These are phyloP conservation scores for Dorcoceras hygrometricum DNA, from an alignment of 257 asterid species.

Conservation along the genomic window DNA sequence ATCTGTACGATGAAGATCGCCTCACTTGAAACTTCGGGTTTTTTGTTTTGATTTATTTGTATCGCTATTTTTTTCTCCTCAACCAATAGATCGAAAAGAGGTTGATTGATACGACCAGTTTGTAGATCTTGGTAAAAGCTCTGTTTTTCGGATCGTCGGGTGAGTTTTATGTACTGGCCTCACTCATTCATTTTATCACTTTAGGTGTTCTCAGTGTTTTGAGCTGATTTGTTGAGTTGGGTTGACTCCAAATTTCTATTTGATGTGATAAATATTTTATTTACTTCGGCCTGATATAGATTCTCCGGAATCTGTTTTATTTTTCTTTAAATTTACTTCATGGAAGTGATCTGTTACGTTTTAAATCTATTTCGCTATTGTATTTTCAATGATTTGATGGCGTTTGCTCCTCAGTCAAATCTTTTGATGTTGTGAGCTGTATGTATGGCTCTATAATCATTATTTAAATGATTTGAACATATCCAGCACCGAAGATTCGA, in stretches of 20 bases:
- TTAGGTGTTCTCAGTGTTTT: not conserved
- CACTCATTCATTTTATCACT: not conserved
- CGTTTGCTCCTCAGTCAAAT: constrained; percentile 1
- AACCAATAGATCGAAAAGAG: constrained; percentile 30
- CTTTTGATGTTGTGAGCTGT: not conserved
- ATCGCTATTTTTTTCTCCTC: constrained; percentile 12
- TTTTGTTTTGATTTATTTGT: not conserved
- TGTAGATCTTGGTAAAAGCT: constrained; percentile 37
- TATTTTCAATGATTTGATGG: not conserved
- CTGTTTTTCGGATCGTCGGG: constrained; percentile 30
- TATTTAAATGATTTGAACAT: not conserved
- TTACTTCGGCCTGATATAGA: not conserved
- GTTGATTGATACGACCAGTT: constrained; percentile 15
- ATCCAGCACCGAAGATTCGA: constrained; percentile 13
- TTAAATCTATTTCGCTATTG: not conserved
- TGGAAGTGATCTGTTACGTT: not conserved
- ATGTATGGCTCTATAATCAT: not conserved
- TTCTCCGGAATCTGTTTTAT: not conserved
- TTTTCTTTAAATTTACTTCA: too few species aligned
- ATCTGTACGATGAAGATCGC: constrained; percentile 18
- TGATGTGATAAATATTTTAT: constrained; percentile 6
- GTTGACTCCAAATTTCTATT: constrained; percentile 36
- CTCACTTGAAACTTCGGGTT: constrained; percentile 13
- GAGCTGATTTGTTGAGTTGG: constrained; percentile 18
- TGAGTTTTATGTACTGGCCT: constrained; percentile 18